Base-by-base conservation (phyloP, 192 early-diverging fungal species). In the Coemansia sp. region DNA sequence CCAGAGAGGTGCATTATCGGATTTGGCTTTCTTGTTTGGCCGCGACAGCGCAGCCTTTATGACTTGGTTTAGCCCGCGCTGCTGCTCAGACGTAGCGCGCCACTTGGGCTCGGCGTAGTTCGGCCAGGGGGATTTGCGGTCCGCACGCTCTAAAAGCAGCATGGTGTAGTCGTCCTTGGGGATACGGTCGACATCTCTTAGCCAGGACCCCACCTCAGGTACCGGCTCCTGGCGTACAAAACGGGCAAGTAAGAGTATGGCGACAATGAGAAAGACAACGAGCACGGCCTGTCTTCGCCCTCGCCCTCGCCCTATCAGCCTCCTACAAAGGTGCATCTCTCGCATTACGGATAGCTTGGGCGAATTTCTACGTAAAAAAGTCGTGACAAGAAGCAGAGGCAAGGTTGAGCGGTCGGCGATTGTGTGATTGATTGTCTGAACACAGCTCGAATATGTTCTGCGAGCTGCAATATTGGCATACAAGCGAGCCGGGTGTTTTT, bases 81-180 rank as follows among this genome's bases (percentile, higher is more conserved):
- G 71, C 55, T 79, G 76, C 24, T 33, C 63, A 16, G 18, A 4
- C 1, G 62, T 65, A 6, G 66, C 72, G n/a, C 56, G 72, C 77
- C 77, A 80, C 11, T 71, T 55, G 40, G 66, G 36, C 34, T 33
- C 4, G 0, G 48, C 28, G 26, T 60, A 40, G 11, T 48, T 50
- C 11, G 66, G 36, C 66, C 66, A 74, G 7, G 57, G 38, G 9
- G 58, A 40, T 13, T 58, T 48, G 2, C 72, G 66, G 18, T 23
- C 14, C 14, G 53, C 14, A 26, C 72, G 72, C 13, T 36, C 37
- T 0, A 14, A 23, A 7, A 64, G 21, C 10, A 74, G 50, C 33
- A 2, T 38, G 16, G 60, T n/a, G 62, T 74, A 57, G 26, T 74
- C 66, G 5, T 38, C 40, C 7, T 14, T n/a, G 24, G 72, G 72